phyloP scores from a whole-genome alignment of 257 asterid genomes.

The Penstemon barbatus region DNA sequence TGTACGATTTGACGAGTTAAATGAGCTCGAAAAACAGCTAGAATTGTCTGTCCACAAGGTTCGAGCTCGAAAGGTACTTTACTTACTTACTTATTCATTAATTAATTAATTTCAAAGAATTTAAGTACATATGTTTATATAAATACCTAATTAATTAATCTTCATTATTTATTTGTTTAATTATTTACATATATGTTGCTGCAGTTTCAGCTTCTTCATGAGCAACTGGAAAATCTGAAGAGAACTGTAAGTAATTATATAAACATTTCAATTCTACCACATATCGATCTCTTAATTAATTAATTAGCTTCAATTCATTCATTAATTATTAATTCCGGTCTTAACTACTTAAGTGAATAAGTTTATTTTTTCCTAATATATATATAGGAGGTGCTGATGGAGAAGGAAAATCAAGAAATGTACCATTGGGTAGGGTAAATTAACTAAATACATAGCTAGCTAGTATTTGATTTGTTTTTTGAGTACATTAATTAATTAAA shows the following conservation, averaged over 20 bases:
- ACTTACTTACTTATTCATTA: no score
- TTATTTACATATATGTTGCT: not conserved
- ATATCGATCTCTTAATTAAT: not conserved
- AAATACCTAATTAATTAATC: no score
- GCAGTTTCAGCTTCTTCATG: constrained; percentile 74
- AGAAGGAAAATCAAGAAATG: constrained; percentile 81
- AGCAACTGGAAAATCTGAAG: constrained; percentile 77
- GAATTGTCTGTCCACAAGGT: constrained; percentile 59
- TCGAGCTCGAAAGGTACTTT: constrained; percentile 68
- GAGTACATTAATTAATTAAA: not conserved
- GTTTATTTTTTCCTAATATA: not conserved
- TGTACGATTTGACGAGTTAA: constrained; percentile 54
- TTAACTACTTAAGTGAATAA: not conserved
- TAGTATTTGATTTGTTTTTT: not conserved
- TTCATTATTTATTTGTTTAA: not conserved
- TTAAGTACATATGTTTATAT: no score
- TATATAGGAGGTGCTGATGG: constrained; percentile 58
- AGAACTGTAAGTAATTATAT: constrained; percentile 47
- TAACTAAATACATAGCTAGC: no score
- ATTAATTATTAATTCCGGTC: no score
- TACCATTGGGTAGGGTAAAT: constrained; percentile 56
- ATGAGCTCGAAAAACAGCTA: constrained; percentile 59
- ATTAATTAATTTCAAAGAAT: no score
- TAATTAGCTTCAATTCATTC: not conserved
- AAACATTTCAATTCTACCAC: not conserved